Base-by-base conservation (phyloP, 78 protist species). In the Acrasis kona region DNA sequence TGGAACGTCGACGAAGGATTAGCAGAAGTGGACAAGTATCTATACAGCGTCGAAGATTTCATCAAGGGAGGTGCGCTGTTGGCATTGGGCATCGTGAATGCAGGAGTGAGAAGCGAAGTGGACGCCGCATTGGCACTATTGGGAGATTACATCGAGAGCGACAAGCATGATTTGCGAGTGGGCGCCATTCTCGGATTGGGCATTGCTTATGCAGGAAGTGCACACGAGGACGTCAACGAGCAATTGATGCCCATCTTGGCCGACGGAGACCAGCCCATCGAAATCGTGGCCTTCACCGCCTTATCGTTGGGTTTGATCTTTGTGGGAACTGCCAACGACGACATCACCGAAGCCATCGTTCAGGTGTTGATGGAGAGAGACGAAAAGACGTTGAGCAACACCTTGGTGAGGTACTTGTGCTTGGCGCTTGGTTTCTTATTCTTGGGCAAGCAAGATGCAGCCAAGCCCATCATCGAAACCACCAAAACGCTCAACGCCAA, bases 1-100 rank as follows among this genome's bases (percentile, higher is more conserved):
- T 97, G 99, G 99, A 98, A 96, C 72, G 89, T 90, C 12, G 97
- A 95, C 37, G 88, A 72, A 36, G 97, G 97, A 5, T 76, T 91
- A 28, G 78, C 74, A 31, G 80, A 79, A 77, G 70, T 91, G 36
- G 97, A 92, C 81, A 86, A 82, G 65, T 92, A 70, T 70, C 61
- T 89, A n/a, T 75, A 87, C 74, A 35, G 84, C 2, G 39, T 32
- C 39, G 95, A 93, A 30, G 83, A 66, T 41, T 77, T 84, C 84
- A 78, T 93, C 72, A 86, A 85, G 84, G 96, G 96, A n/a, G 99
- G 99, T 31, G 96, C 97, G 0, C 81, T 94, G 29, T 70, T 97
- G 3, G 98, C 93, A 0, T 70, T 89, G 12, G 99, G 99, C 37
- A 30, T 97, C 41, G 72, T 88, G 39, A 36, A 29, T n/a, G 35